Base-by-base conservation (phyloP, 352 stramenopile genomes). In the Phytophthora fragariae region DNA sequence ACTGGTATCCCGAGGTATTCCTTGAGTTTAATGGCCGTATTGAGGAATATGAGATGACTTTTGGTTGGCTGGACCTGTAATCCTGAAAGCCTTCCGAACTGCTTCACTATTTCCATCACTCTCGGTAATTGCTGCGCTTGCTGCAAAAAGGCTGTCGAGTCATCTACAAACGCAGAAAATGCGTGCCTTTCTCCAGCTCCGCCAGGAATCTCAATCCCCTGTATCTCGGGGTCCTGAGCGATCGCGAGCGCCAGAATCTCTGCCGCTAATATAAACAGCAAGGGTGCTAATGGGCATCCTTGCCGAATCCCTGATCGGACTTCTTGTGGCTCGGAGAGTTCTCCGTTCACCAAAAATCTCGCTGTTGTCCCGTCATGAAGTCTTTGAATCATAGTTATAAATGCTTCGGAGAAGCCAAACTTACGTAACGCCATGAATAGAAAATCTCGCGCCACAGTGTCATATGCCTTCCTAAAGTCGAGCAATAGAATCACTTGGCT, bases 101-200 rank as follows among this genome's bases (percentile, higher is more conserved):
- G 9, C 9, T 33, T 15, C 12, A 61, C 55, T 17, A 61, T 29
- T 49, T 50, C 0, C 15, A 62, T 19, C 4, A 19, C 35, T 27
- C 33, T n/a, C 9, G 33, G 29, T 8, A 62, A 11, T 10, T 50
- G 15, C 4, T 15, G n/a, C 5, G 56, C 56, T 19, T 52, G 17
- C 1, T 24, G 11, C 2, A 65, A 14, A 17, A 65, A 65, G 0
- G 57, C n/a, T 5, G 44, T 65, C 5, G 27, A 65, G 44, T 65
- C 58, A 33, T 65, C 44, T 0, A 65, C 58, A 47, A 65, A 65
- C 9, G 44, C 58, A 15, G 44, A 65, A 46, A 65, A 65, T 1
- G 10, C n/a, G 11, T 57, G 58, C 19, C 2, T 37, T 14, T 53
- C 10, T 46, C 21, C 24, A 10, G 15, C 5, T 8, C 37, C 10